Evolutionary conservation across 352 stramenopile species (phyloP).

Genomic region (Globisporangium takayamanum): DNA sequence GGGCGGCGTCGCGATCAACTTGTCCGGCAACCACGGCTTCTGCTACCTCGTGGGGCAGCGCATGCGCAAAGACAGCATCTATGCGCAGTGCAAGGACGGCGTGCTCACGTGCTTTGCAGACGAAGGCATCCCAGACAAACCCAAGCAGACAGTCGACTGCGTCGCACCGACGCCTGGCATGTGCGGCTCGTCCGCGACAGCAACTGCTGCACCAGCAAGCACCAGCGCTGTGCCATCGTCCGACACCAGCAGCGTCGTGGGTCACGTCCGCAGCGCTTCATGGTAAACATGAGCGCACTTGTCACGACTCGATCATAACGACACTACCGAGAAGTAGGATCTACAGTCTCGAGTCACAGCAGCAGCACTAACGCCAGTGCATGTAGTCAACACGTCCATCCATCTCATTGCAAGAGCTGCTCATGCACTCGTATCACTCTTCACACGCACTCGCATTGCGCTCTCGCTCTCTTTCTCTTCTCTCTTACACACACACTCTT

Average conservation of each 20-base stretch:
- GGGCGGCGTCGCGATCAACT: constrained; percentile 23
- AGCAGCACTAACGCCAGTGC: too few relatives aligned
- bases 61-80: constrained; percentile 33
- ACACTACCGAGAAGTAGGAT: too few relatives aligned
- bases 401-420: too few relatives aligned
- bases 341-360: too few relatives aligned
- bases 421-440: too few relatives aligned
- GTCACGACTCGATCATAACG: too few relatives aligned
- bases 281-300: too few relatives aligned
- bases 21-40: constrained; percentile 32
- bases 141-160: constrained; percentile 18
- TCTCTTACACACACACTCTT: background rate
- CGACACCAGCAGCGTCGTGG: background rate
- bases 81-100: constrained; percentile 31
- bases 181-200: constrained; percentile 16
- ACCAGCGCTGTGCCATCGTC: background rate
- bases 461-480: background rate
- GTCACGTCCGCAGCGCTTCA: background rate
- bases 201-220: constrained; percentile 2
- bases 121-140: constrained; percentile 39
- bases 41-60: constrained; percentile 42
- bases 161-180: constrained; percentile 26
- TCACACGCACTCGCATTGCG: too few relatives aligned
- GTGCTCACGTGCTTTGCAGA: constrained; percentile 29
- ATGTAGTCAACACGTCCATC: too few relatives aligned